These are phyloP conservation scores for Sporisorium exsertum DNA, from an alignment of 1,284 basidiomycete genomes.

Conservation along the genomic window DNA sequence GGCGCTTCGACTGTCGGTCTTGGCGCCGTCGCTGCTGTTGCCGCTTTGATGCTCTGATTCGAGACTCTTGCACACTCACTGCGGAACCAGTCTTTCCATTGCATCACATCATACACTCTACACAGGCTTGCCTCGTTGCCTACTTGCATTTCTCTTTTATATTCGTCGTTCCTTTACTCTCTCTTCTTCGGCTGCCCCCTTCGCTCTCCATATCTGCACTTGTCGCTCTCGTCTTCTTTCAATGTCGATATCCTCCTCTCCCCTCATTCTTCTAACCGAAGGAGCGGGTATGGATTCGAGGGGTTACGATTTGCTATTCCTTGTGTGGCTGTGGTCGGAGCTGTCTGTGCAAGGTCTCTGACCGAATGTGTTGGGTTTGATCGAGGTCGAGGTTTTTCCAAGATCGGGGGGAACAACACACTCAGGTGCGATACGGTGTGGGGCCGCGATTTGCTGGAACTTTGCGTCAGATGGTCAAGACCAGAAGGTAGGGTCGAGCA, in stretches of 20 bases:
- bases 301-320: not conserved
- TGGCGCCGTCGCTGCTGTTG: slow-evolving; percentile 35
- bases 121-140: not conserved
- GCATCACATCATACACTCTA: slow-evolving; percentile 2
- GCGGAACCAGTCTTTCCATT: not conserved
- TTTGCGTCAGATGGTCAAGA: no score
- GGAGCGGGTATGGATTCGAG: slow-evolving; percentile 1
- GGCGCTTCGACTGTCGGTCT: slow-evolving; percentile 34
- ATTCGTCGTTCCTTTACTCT: slow-evolving; percentile 1
- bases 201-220: not conserved
- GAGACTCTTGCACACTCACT: no score
- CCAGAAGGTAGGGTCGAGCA: no score
- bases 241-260: slow-evolving; percentile 3
- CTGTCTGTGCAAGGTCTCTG: not conserved
- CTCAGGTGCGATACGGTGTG: no score
- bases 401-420: no score
- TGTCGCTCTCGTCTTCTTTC: not conserved
- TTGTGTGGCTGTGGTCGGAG: not conserved
- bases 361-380: not conserved
- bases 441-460: no score
- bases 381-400: no score
- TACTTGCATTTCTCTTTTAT: not conserved
- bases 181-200: not conserved
- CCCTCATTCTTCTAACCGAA: not conserved
- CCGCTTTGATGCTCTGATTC: slow-evolving; percentile 33